A percentile compares a stretch with the other conserved stretches of the same genome.
Conservation (phyloP, 257 asterid genomes). For the Parsonsia alboflavescens region DNA sequence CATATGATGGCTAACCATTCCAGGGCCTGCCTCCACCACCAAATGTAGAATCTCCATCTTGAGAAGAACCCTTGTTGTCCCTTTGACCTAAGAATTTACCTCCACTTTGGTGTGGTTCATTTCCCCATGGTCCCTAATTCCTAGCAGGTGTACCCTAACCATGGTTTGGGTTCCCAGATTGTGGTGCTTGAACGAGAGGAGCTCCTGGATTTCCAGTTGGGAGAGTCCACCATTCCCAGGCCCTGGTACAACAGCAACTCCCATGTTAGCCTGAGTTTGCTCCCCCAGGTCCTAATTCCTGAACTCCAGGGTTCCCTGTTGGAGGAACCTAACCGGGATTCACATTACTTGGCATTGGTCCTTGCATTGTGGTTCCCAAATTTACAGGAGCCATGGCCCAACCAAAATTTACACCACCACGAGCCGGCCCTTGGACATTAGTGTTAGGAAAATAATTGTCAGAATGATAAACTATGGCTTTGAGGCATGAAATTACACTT, state of each 20-base stretch:
- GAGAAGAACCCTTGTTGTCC: constrained; percentile 27
- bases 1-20: constrained; percentile 59
- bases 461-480: too few species aligned
- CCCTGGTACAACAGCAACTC: constrained; percentile 28
- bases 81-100: constrained; percentile 51
- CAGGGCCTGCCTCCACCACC: constrained; percentile 32
- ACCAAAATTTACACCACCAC: constrained; percentile 41
- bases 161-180: constrained; percentile 45
- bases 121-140: constrained; percentile 49
- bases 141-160: constrained; percentile 50
- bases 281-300: constrained; percentile 32
- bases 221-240: constrained; percentile 35
- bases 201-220: constrained; percentile 27
- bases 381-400: constrained; percentile 53
- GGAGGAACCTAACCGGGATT: constrained; percentile 57
- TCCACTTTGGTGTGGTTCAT: constrained; percentile 40
- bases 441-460: too few species aligned
- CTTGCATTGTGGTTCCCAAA: constrained; percentile 31
- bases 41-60: constrained; percentile 19
- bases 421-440: constrained; percentile 35
- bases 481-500: too few species aligned
- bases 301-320: constrained; percentile 38
- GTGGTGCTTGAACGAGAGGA: constrained; percentile 41
- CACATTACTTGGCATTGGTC: too few species aligned
- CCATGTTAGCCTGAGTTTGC: constrained; percentile 29